Base-by-base conservation (phyloP, 257 asterid genomes). In the Salvia hispanica region DNA sequence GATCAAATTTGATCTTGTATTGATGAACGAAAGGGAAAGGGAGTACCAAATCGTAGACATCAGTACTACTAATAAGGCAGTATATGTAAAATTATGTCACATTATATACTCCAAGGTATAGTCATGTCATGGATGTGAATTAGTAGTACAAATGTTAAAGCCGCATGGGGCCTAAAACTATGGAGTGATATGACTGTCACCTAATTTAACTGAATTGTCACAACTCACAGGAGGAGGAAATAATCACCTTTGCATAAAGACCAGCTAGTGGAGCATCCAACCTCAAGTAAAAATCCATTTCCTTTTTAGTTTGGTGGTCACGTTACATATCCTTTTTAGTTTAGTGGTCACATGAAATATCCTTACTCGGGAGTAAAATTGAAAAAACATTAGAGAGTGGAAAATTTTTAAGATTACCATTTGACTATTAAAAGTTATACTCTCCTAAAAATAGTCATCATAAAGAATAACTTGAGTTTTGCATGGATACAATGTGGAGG, bases 131-230 rank as follows among this genome's bases (percentile, higher is more conserved):
- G 52, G 45, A 54, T 39, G 66, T 61, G 48, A 9, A 51, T 34
- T 10, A 51, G 9, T 12, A 14, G 47, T 34, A 25, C 11, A 2
- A 61, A 18, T 61, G 2, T 18, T 39, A 6, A 10, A 56, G 42
- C 67, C 25, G 50, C 68, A 70, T 60, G 57, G 40, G 64, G 43
- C 58, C 59, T 59, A 25, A 59, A 50, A 58, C 42, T 64, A 42
- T 58, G 31, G 21, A 14, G 52, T 45, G 72, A 75, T 58, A 68
- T 58, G 70, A 40, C 31, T 25, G 31, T 25, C 31, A 25, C 70
- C 76, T 43, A 40, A 50, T 50, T 58, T 57, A 53, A 64, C 44
- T 56, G 67, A 53, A 58, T 18, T 69, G 79, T 65, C 76, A 64
- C 43, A 44, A 52, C 76, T 65, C 76, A 64, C 36, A 44, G 44